Conservation (phyloP, 2,329 filamentous ascomycete species). For the Neophaeococcomyces aloes region DNA sequence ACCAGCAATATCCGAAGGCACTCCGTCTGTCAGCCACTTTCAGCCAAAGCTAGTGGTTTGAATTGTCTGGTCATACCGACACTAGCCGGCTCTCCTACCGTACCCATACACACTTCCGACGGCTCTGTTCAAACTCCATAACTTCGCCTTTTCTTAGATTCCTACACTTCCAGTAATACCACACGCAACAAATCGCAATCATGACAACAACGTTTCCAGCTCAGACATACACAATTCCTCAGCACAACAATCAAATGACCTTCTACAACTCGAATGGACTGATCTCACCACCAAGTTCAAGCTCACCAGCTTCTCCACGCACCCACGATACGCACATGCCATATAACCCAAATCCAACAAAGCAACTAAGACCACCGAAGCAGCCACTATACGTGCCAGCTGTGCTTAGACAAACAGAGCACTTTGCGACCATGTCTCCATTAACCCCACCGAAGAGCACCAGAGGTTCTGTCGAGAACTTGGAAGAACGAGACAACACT, state of each 20-base stretch:
- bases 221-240: conserved; percentile 20
- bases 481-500: conserved; percentile 18
- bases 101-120: conserved; percentile 3
- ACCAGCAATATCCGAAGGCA: too few relatives aligned
- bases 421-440: conserved; percentile 35
- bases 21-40: neutral
- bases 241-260: conserved; percentile 23
- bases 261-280: conserved; percentile 27
- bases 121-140: neutral
- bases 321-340: conserved; percentile 27
- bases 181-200: neutral
- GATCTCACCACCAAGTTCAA: conserved; percentile 36
- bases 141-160: too few relatives aligned
- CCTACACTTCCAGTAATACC: neutral
- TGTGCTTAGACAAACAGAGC: conserved; percentile 50
- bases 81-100: conserved; percentile 3
- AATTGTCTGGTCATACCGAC: neutral
- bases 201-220: conserved; percentile 19
- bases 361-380: conserved; percentile 50
- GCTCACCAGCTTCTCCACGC: conserved; percentile 44
- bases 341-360: conserved; percentile 32
- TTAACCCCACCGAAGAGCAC: conserved; percentile 44
- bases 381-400: conserved; percentile 54
- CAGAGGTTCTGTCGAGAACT: conserved; percentile 44
- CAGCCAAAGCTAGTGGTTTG: neutral